Percentiles rank a stretch among this genome's conserved stretches.
These are phyloP conservation scores for Trichoderma reesei DNA, from an alignment of 495 filamentous ascomycete genomes.

Conservation along the genomic window DNA sequence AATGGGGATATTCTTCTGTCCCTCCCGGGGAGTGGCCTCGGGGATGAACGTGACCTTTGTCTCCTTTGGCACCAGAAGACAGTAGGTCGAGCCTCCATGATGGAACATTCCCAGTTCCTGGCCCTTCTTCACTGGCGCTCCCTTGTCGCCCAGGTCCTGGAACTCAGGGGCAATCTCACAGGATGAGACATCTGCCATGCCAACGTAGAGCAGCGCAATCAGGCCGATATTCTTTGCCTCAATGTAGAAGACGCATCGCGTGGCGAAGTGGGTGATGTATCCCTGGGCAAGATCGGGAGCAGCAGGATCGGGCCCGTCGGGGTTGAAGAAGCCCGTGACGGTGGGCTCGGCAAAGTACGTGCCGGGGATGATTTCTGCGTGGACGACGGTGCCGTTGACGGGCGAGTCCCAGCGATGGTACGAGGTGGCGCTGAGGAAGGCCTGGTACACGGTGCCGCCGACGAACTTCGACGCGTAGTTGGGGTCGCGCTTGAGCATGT, in stretches of 20 bases:
- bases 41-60: constrained; percentile 11
- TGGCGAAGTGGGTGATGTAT: constrained; percentile 40
- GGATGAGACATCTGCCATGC: constrained; percentile 50
- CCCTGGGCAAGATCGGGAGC: constrained; percentile 18
- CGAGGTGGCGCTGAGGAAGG: constrained; percentile 41
- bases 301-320: constrained; percentile 21
- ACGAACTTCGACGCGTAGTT: constrained; percentile 30
- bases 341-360: constrained; percentile 50
- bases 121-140: constrained; percentile 43
- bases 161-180: constrained; percentile 41
- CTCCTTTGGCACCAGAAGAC: constrained; percentile 35
- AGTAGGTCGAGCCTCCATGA: constrained; percentile 51
- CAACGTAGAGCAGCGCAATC: constrained; percentile 44
- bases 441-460: constrained; percentile 48
- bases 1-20: constrained; percentile 7
- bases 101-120: constrained; percentile 53
- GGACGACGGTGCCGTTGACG: constrained; percentile 39
- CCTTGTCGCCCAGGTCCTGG: constrained; percentile 16
- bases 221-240: constrained; percentile 47
- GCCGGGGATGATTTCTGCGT: constrained; percentile 36
- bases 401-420: constrained; percentile 54
- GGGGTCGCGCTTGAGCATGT: constrained; percentile 36
- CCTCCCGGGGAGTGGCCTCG: not conserved
- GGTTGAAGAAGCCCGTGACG: constrained; percentile 31
- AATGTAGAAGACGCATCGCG: constrained; percentile 46